Base-by-base conservation (phyloP, 2,329 filamentous ascomycete genomes). In the Colletotrichum karsti region DNA sequence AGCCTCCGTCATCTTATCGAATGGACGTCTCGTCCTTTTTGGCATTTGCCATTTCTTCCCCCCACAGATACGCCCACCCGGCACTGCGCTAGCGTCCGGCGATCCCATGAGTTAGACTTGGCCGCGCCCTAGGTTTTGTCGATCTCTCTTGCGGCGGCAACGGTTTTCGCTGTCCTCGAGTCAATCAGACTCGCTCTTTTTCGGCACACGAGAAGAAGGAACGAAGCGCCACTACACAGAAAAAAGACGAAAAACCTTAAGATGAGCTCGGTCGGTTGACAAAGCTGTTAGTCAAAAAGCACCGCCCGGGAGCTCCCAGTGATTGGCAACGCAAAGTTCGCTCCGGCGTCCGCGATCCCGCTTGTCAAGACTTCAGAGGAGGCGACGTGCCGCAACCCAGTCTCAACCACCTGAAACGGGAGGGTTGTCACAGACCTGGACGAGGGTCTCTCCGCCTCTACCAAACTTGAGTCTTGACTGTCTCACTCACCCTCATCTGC, bases 341-440 rank as follows among this genome's bases (percentile, higher is more conserved):
- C 58, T 22, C 42, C 26, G 35, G 63, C 35, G 42, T 42, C 58
- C 63, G 58, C 53, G 59, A 64, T 67, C 60, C 53, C 64, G 53
- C 64, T 46, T 67, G 60, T 58, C 64, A 58, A 64, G 64, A 57
- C 22, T 67, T 58, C 37, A 41, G 57, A 66, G 41, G 13, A 55
- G 22, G 41, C 33, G 51, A 46, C 24, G 50, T 53, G 51, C 57
- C 37, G 57, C 44, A 51, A 60, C 57, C 44, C 44, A 30, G 44
- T 50, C 55, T 24, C 46, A 66, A 39, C 62, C 66, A 69, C 66
- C 66, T 69, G 66, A 69, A 69, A 69, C 66, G 62, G 55, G 50
- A 69, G 66, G 66, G 66, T 66, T 66, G 66, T 69, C 66, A 69
- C 66, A 69, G 66, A 61, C 61, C 41, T 58, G 37, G 53, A 64